These are phyloP conservation scores for Asterophora lycoperdoides DNA, from an alignment of 768 basidiomycete species.

Conservation along the genomic window DNA sequence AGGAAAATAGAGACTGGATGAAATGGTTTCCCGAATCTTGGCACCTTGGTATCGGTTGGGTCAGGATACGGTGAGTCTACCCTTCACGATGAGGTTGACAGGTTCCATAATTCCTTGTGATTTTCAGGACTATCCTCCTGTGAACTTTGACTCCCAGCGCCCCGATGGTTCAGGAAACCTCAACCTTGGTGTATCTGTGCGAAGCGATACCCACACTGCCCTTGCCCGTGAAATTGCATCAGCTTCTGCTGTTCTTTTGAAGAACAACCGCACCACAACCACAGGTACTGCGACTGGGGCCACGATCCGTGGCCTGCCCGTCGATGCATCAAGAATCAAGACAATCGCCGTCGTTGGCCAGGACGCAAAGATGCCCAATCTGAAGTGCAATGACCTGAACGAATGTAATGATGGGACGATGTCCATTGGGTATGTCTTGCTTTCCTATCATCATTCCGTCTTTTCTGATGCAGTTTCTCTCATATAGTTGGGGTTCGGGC, in stretches of 20 bases:
- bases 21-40: constrained; percentile 45
- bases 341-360: constrained; percentile 58
- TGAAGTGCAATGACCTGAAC: constrained; percentile 43
- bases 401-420: constrained; percentile 57
- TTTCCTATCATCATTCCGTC: constrained; percentile 13
- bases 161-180: constrained; percentile 41
- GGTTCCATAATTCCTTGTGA: neutral
- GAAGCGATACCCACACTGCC: constrained; percentile 41
- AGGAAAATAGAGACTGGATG: constrained; percentile 31
- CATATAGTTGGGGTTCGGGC: constrained; percentile 45
- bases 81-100: no score
- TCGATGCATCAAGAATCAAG: constrained; percentile 45
- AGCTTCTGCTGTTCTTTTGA: constrained; percentile 63
- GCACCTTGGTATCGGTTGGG: constrained; percentile 44
- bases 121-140: constrained; percentile 38
- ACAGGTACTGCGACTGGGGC: constrained; percentile 29
- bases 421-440: constrained; percentile 47
- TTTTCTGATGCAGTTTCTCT: neutral
- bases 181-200: constrained; percentile 41
- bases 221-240: constrained; percentile 61
- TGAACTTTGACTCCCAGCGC: constrained; percentile 44
- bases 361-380: constrained; percentile 50
- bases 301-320: constrained; percentile 39
- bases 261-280: constrained; percentile 48
- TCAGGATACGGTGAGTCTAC: constrained; percentile 38